Base-by-base conservation (phyloP, 2,329 filamentous ascomycete species). In the Neocatenulostroma microsporum region DNA sequence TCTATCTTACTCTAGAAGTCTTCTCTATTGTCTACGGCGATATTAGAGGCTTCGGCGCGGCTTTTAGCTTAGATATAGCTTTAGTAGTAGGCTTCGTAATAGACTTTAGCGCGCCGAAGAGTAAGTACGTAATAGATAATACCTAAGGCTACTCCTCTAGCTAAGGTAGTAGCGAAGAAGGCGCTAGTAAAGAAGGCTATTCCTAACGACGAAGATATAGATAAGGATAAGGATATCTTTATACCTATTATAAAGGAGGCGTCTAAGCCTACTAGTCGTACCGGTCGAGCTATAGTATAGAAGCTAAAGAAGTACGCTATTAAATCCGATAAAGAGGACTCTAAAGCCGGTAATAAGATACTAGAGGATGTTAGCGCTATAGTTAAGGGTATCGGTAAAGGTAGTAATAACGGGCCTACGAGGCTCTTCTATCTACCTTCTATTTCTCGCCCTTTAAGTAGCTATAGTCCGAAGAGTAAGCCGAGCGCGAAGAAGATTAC, bases 281-380 rank as follows among this genome's bases (percentile, higher is more conserved):
- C 54, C 30, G 63, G 61, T 40, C 61, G 67, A 38, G 62, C 61
- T 35, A 66, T 65, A 4, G 56, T 66, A 10, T 62, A 61, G 43
- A 67, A 66, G 41, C 56, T 57, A 3, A 60, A 62, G 27, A 66
- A 62, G 36, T 70, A 71, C 47, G 57, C 50, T 33, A 33, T 65
- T 19, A 60, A 60, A 20, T 50, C 49, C 8, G 55, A 57, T 24
- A 48, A 50, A 26, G 55, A 59, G 27, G 61, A 62, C 20, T 70
- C 78, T 36, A 74, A 76, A 37, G 75, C 75, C 39, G 70, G 62
- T 17, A 78, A 85, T 48, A 78, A 85, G 46, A 72, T 87, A 62
- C 76, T 95, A 29, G 85, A 82, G 18, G 87, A 96, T 56, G 82
- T 96, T 33, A 87, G 82, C 49, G 79, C 76, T 40, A 80, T 96